phyloP scores from a whole-genome alignment of 257 asterid species.

The Verbena officinalis region DNA sequence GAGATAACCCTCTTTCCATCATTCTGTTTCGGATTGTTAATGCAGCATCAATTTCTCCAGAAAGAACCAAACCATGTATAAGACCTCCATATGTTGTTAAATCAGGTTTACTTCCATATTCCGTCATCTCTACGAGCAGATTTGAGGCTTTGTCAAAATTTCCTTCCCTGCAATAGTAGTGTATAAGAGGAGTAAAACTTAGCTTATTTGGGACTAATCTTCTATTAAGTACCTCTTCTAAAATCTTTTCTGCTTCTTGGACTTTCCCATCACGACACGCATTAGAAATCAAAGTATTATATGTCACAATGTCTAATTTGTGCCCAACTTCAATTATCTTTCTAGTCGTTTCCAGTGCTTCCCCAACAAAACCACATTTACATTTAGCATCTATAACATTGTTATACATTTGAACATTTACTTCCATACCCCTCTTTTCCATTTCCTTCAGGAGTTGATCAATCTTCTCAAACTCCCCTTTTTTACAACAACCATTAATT shows the following conservation, averaged over 20 bases:
- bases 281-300: slow-evolving; percentile 69
- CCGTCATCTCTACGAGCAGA: slow-evolving; percentile 72
- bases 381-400: slow-evolving; percentile 60
- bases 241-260: slow-evolving; percentile 69
- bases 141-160: slow-evolving; percentile 70
- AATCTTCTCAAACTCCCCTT: slow-evolving; percentile 60
- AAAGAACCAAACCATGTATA: slow-evolving; percentile 71
- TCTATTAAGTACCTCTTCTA: slow-evolving; percentile 46
- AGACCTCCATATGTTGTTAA: slow-evolving; percentile 73
- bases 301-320: slow-evolving; percentile 67
- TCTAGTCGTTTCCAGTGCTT: slow-evolving; percentile 48
- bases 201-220: slow-evolving; percentile 59
- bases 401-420: slow-evolving; percentile 58
- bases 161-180: slow-evolving; percentile 56
- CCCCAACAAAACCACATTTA: slow-evolving; percentile 52
- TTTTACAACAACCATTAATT: slow-evolving; percentile 68
- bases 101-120: slow-evolving; percentile 74
- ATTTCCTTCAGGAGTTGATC: slow-evolving; percentile 65
- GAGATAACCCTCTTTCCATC: slow-evolving; percentile 64
- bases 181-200: slow-evolving; percentile 81
- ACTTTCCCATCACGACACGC: slow-evolving; percentile 68
- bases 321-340: slow-evolving; percentile 61
- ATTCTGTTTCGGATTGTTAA: slow-evolving; percentile 65
- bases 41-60: slow-evolving; percentile 81
- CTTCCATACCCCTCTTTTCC: slow-evolving; percentile 58